Percentiles rank a stretch among this genome's conserved stretches.
These are phyloP conservation scores for Echinochloa phyllopogon DNA, from an alignment of 176 grass and related monocot species.

Conservation along the genomic window DNA sequence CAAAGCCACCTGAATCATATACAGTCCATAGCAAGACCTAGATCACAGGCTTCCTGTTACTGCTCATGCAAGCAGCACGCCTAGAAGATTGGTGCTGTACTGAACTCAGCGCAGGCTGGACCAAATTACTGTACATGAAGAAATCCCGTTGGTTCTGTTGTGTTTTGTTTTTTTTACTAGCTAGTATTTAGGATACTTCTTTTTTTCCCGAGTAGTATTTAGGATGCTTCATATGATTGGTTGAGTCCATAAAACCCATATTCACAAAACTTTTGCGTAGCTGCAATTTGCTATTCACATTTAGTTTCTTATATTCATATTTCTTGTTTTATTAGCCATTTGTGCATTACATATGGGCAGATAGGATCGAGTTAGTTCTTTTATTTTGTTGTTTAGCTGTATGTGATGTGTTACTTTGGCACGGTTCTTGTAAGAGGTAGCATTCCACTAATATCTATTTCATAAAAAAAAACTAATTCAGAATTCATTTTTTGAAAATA, in stretches of 20 bases:
- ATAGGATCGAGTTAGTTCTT: not conserved
- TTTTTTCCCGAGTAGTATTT: too few species aligned
- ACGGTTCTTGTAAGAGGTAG: not conserved
- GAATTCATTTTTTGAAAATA: not conserved
- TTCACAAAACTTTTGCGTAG: not conserved
- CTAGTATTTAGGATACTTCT: too few species aligned
- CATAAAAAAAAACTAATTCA: not conserved
- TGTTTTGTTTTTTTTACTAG: not conserved
- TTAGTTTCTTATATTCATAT: not conserved
- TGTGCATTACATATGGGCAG: not conserved
- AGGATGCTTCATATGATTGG: not conserved
- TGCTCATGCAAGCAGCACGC: conserved; percentile 22
- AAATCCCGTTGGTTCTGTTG: not conserved
- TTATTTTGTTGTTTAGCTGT: not conserved
- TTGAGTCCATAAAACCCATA: not conserved
- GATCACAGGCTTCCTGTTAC: conserved; percentile 22
- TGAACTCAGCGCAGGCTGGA: not conserved
- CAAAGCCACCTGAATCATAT: conserved; percentile 31
- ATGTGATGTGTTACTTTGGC: not conserved
- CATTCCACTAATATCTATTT: not conserved
- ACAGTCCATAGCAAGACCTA: not conserved
- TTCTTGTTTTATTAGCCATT: not conserved
- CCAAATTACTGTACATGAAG: conserved; percentile 6
- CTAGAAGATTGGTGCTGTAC: conserved; percentile 14
- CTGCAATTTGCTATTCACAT: not conserved